A percentile compares a stretch with the other conserved stretches of the same genome.
Conservation (phyloP, 306 rosid species). For the Casuarina glauca region DNA sequence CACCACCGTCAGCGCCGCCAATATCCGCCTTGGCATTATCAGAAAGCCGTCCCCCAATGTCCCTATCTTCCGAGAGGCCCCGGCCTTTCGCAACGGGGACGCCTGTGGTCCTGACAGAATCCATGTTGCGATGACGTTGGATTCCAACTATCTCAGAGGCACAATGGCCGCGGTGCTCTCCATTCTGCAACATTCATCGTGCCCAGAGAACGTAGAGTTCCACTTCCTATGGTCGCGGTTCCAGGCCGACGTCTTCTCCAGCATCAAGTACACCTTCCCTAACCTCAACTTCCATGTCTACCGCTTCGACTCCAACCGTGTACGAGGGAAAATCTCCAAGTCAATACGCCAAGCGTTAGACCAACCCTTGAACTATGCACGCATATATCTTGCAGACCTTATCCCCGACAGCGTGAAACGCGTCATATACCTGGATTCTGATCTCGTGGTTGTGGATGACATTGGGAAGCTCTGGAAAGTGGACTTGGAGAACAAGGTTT, state of each 20-base stretch:
- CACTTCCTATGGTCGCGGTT: constrained; percentile 72
- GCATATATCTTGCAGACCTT: constrained; percentile 73
- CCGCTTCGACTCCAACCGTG: constrained; percentile 61
- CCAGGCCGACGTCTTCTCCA: constrained; percentile 53
- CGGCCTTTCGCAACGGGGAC: constrained; percentile 60
- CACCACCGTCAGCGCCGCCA: constrained; percentile 15
- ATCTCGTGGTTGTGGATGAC: constrained; percentile 76
- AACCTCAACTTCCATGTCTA: constrained; percentile 66
- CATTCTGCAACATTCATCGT: constrained; percentile 63
- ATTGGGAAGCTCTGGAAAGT: constrained; percentile 72
- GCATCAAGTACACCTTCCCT: constrained; percentile 78
- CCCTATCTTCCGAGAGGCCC: constrained; percentile 71
- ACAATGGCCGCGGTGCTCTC: constrained; percentile 83
- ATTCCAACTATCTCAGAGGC: constrained; percentile 79
- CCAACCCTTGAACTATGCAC: constrained; percentile 79
- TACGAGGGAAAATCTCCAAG: constrained; percentile 70
- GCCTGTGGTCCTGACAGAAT: constrained; percentile 49
- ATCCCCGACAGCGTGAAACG: constrained; percentile 63
- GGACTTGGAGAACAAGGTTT: constrained; percentile 63
- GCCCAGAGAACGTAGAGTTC: constrained; percentile 73
- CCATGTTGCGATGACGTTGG: constrained; percentile 80
- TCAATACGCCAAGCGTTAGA: constrained; percentile 80
- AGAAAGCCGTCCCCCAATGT: constrained; percentile 40
- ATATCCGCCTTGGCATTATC: constrained; percentile 48
- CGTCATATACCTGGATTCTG: constrained; percentile 72